Evolutionary conservation across 257 asterid genomes (phyloP).

Genomic region (Primulina tabacum): DNA sequence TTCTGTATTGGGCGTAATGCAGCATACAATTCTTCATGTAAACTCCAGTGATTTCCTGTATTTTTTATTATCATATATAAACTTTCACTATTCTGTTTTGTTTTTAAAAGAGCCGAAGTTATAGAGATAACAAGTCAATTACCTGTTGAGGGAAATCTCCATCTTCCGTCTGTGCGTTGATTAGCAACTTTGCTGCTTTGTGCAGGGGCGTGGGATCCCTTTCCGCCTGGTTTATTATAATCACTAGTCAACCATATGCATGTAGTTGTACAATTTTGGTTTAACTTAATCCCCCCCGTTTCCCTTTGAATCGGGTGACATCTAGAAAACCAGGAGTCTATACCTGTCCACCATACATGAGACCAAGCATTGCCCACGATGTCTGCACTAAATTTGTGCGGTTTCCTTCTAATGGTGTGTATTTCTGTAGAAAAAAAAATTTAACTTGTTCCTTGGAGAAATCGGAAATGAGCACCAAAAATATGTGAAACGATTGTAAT

Average conservation of each 20-base stretch:
- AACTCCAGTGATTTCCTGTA: slow-evolving; percentile 68
- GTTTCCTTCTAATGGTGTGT: slow-evolving; percentile 68
- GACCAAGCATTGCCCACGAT: slow-evolving; percentile 88
- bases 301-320: not conserved
- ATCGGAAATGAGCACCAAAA: not conserved
- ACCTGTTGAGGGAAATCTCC: slow-evolving; percentile 91
- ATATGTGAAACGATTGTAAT: not conserved
- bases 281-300: not conserved
- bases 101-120: not conserved
- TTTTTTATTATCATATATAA: not conserved
- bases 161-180: slow-evolving; percentile 72
- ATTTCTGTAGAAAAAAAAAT: slow-evolving; percentile 41
- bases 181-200: slow-evolving; percentile 65
- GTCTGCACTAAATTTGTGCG: slow-evolving; percentile 79
- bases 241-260: not conserved
- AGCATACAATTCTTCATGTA: slow-evolving; percentile 80
- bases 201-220: slow-evolving; percentile 73
- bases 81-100: not conserved
- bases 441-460: not conserved
- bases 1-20: slow-evolving; percentile 64
- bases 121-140: not conserved
- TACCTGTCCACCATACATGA: slow-evolving; percentile 74
- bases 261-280: not conserved
- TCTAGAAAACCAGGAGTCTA: not conserved
- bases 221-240: slow-evolving; percentile 40